Base-by-base conservation (phyloP, 2,329 filamentous ascomycete genomes). In the Tolypocladium cylindrosporum region DNA sequence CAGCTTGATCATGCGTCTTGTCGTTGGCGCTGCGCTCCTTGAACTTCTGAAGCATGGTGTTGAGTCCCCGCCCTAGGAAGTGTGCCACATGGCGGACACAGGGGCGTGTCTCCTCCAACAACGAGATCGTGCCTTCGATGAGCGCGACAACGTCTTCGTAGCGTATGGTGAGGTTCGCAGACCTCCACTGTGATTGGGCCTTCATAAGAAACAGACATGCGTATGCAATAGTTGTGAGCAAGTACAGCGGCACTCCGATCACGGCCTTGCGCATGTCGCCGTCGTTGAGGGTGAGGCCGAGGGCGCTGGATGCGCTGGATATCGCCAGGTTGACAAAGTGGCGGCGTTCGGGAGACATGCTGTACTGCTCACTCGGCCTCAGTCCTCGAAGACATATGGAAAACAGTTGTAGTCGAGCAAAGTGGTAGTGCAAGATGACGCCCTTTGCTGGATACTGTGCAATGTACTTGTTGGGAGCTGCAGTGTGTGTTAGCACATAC, bases 371-470 rank as follows among this genome's bases (percentile, higher is more conserved):
- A 1, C 61, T 60, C 1, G 65, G 66, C 14, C 61, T 63, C 14
- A 69, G 57, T 0, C 67, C 66, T 37, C 77, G 73, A 31, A 81
- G 65, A 37, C 77, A 77, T 34, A 79, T 74, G 5, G 79, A 79
- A 51, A 78, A 75, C 10, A 81, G 67, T 53, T 79, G 76, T 21
- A 81, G 67, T 54, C 77, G 74, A 53, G 76, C 79, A 62, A 79
- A 81, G 63, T 80, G 71, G 60, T 78, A 79, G 62, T 80, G 77
- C 59, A 81, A 69, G 36, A 71, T 70, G 8, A 79, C 76, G 31
- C 76, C 77, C 65, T 79, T 79, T 56, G 75, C 73, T 24, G 78
- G 78, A 62, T 79, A 80, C 55, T 73, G 70, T 43, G 75, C 73
- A 41, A 81, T 71, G 60, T 77, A 73, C 57, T 72, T 71, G 59